phyloP scores from a whole-genome alignment of 2,329 filamentous ascomycete species.

The Simplicillium sp. region DNA sequence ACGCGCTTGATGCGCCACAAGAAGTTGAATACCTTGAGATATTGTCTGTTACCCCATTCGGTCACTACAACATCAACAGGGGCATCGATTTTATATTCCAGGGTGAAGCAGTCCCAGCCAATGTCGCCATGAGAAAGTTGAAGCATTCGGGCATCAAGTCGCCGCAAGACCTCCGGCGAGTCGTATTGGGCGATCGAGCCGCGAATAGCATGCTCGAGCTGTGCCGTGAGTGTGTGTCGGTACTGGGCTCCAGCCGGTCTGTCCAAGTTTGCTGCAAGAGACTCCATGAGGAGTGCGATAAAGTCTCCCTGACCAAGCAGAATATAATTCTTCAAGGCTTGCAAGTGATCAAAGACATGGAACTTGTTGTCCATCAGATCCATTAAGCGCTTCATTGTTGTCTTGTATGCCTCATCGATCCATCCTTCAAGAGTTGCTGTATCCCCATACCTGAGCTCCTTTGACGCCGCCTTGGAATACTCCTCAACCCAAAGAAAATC shows the following conservation, averaged over 20 bases:
- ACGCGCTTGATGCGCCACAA: slow-evolving; percentile 97
- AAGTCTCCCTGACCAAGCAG: slow-evolving; percentile 94
- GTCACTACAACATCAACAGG: slow-evolving; percentile 96
- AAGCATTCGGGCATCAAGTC: slow-evolving; percentile 95
- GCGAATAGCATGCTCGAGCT: slow-evolving; percentile 92
- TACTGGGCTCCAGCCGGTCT: slow-evolving; percentile 95
- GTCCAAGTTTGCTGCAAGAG: slow-evolving; percentile 83
- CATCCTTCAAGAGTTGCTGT: slow-evolving; percentile 84
- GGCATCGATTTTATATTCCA: slow-evolving; percentile 96
- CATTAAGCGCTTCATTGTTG: slow-evolving; percentile 91
- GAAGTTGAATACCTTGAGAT: slow-evolving; percentile 98
- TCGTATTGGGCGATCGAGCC: slow-evolving; percentile 97
- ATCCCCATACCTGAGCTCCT: slow-evolving; percentile 86
- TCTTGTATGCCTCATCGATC: slow-evolving; percentile 96
- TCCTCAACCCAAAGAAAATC: slow-evolving; percentile 93
- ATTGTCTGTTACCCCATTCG: slow-evolving; percentile 89
- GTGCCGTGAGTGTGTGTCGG: slow-evolving; percentile 91
- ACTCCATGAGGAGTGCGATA: slow-evolving; percentile 94
- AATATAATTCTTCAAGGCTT: slow-evolving; percentile 88
- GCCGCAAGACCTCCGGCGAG: slow-evolving; percentile 78
- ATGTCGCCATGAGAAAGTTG: slow-evolving; percentile 95
- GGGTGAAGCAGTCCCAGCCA: slow-evolving; percentile 97
- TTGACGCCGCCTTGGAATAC: slow-evolving; percentile 88
- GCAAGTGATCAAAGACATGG: slow-evolving; percentile 84
- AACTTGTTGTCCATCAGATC: slow-evolving; percentile 93